Evolutionary conservation across 1,284 basidiomycete genomes (phyloP), one percentile per base, ranked within the genome.

Genomic region (Boletus smithii): DNA sequence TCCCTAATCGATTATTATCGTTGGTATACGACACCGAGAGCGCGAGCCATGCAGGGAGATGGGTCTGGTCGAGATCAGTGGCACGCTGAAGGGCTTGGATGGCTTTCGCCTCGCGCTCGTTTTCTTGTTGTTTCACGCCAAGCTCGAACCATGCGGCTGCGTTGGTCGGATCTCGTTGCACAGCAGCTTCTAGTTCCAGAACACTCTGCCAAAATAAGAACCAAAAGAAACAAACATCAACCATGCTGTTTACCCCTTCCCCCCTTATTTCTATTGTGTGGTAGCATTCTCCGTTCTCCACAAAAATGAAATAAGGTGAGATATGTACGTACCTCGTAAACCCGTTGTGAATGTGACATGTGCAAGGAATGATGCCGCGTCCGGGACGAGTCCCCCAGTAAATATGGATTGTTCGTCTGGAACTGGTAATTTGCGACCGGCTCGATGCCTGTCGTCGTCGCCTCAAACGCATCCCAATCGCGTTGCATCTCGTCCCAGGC

Each of bases 101-200:
- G 5, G 95, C 97, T 59, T 92, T 87, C 18, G 81, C 77, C 69
- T 99, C 95, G 18, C 95, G 84, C 68, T 99, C 95, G 66, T 97
- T 97, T 69, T 97, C 95, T 69, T 99, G 95, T 65, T 99, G 97
- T 70, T 93, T 95, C 38, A 99, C 85, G 22, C 97, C 95, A 37
- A 99, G 83, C 50, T 88, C 81, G 62, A 83, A 94, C 95, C 95
- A 99, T 7, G 86, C 86, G 30, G 70, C 61, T 0, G 89, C 84
- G 53, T 89, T 80, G 1, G 67, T 72, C 31, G 88, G 84, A 57
- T 94, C 79, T 34, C 77, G 77, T 63, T 97, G 91, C 8, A 97
- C 93, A 8, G 79, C 80, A 4, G 94, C 95, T 70, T 99, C 95
- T 23, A 94, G 77, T 66, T 95, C 90, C 14, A 98, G 75, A 6